Percentiles rank a stretch among this genome's conserved stretches.
Evolutionary conservation across 1,284 basidiomycete genomes (phyloP).

Genomic region (Cerrena zonata): DNA sequence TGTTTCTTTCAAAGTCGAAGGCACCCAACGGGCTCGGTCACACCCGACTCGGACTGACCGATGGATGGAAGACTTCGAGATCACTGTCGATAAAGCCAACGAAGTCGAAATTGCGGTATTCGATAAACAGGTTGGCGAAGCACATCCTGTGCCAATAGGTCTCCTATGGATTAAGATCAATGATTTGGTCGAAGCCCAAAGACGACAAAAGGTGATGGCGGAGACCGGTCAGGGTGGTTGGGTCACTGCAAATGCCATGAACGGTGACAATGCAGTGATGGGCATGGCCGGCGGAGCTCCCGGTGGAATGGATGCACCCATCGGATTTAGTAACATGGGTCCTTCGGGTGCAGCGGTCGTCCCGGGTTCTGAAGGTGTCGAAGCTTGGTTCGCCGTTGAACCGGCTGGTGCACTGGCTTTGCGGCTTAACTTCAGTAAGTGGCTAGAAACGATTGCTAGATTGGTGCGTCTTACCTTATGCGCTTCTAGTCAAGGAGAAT

Average conservation of each 20-base stretch:
- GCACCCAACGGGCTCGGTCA: slow-evolving; percentile 86
- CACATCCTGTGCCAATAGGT: slow-evolving; percentile 84
- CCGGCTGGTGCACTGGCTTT: slow-evolving; percentile 91
- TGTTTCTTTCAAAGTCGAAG: slow-evolving; percentile 94
- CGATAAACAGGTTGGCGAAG: slow-evolving; percentile 81
- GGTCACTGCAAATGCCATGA: slow-evolving; percentile 88
- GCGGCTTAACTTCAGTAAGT: slow-evolving; percentile 84
- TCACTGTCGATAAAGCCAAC: slow-evolving; percentile 95
- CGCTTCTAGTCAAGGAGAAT: slow-evolving; percentile 82
- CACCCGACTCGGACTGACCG: slow-evolving; percentile 90
- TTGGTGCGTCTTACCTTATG: slow-evolving; percentile 13
- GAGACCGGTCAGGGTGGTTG: slow-evolving; percentile 84
- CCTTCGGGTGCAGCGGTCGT: slow-evolving; percentile 26
- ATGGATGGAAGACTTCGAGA: slow-evolving; percentile 97
- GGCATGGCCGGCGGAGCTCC: slow-evolving; percentile 33
- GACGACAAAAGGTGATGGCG: slow-evolving; percentile 86
- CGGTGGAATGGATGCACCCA: slow-evolving; percentile 53
- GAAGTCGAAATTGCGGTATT: slow-evolving; percentile 97
- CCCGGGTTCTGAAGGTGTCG: slow-evolving; percentile 69
- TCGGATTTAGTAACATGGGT: slow-evolving; percentile 37
- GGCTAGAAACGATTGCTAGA: slow-evolving; percentile 3
- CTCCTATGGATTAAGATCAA: slow-evolving; percentile 93
- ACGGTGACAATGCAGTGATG: slow-evolving; percentile 44
- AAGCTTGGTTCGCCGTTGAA: slow-evolving; percentile 96
- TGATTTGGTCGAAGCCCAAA: slow-evolving; percentile 90